Evolutionary conservation across 495 filamentous ascomycete species (phyloP).

Genomic region (Aspergillus conjunctus): DNA sequence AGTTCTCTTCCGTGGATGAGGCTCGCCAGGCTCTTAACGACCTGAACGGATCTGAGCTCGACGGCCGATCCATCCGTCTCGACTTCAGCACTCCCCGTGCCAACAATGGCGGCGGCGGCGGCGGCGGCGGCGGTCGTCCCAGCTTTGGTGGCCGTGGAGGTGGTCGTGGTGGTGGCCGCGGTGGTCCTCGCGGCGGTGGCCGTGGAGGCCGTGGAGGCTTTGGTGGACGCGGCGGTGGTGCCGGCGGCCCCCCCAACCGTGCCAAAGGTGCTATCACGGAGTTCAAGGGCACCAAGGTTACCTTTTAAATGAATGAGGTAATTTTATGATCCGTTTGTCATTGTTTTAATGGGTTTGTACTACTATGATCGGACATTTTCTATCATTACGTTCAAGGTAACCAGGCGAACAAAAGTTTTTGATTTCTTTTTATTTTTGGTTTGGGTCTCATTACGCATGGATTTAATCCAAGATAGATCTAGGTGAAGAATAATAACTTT

Average conservation of each 20-base stretch:
- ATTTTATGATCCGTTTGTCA: slow-evolving; percentile 16
- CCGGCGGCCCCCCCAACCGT: slow-evolving; percentile 47
- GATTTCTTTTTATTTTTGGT: slow-evolving; percentile 8
- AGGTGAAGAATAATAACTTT: slow-evolving; percentile 13
- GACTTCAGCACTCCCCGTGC: slow-evolving; percentile 85
- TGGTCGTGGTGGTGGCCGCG: slow-evolving; percentile 55
- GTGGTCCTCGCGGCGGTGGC: slow-evolving; percentile 51
- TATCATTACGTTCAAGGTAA: slow-evolving; percentile 6
- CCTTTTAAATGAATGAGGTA: slow-evolving; percentile 63
- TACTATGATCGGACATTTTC: slow-evolving; percentile 12
- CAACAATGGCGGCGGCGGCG: slow-evolving; percentile 56
- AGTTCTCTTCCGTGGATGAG: slow-evolving; percentile 81
- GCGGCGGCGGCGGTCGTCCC: slow-evolving; percentile 53
- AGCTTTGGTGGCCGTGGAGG: slow-evolving; percentile 56
- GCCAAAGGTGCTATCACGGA: slow-evolving; percentile 77
- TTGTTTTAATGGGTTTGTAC: slow-evolving; percentile 11
- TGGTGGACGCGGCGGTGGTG: slow-evolving; percentile 52
- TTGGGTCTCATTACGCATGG: slow-evolving; percentile 4
- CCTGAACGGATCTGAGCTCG: slow-evolving; percentile 75
- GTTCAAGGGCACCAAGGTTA: slow-evolving; percentile 91
- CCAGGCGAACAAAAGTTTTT: slow-evolving; percentile 16
- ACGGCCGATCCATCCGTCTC: slow-evolving; percentile 79
- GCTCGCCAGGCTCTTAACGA: slow-evolving; percentile 73
- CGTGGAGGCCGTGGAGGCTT: slow-evolving; percentile 58
- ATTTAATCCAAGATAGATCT: slow-evolving; percentile 8